A percentile compares a stretch with the other conserved stretches of the same genome.
These are phyloP conservation scores for Acanthamoeba triangularis DNA, from an alignment of 208 protist species.

Conservation along the genomic window DNA sequence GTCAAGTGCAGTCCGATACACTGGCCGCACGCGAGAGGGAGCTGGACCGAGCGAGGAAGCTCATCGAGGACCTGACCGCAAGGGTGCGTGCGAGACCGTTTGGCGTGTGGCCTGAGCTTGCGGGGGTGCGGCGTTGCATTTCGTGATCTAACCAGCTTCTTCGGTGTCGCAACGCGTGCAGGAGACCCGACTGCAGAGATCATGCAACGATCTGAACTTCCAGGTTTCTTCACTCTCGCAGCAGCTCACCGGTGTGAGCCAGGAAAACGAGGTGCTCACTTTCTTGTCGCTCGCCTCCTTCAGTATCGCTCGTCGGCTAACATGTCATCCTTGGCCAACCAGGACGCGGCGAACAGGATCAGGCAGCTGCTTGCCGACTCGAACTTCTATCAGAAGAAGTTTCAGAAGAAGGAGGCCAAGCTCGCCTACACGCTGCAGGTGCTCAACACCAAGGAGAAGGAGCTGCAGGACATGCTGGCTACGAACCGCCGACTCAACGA, in stretches of 20 bases:
- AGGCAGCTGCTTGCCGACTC: conserved; percentile 52
- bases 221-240: conserved; percentile 46
- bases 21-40: conserved; percentile 54
- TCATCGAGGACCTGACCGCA: neutral
- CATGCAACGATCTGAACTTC: conserved; percentile 11
- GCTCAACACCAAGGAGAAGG: conserved; percentile 68
- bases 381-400: conserved; percentile 32
- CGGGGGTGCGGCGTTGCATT: no score
- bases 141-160: neutral
- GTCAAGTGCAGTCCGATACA: conserved; percentile 44
- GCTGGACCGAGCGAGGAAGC: conserved; percentile 57
- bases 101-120: neutral
- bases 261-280: conserved; percentile 5
- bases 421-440: conserved; percentile 16
- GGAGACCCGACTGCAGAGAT: conserved; percentile 33
- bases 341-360: conserved; percentile 12
- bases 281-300: neutral
- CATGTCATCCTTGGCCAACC: neutral
- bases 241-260: conserved; percentile 22
- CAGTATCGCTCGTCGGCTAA: neutral
- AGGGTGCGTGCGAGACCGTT: neutral
- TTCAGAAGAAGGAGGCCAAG: conserved; percentile 55
- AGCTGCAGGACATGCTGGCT: conserved; percentile 57
- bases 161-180: neutral
- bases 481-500: conserved; percentile 48